These are phyloP conservation scores for Amaranthus hypochondriacus DNA, from an alignment of 148 eudicot genomes.

Conservation along the genomic window DNA sequence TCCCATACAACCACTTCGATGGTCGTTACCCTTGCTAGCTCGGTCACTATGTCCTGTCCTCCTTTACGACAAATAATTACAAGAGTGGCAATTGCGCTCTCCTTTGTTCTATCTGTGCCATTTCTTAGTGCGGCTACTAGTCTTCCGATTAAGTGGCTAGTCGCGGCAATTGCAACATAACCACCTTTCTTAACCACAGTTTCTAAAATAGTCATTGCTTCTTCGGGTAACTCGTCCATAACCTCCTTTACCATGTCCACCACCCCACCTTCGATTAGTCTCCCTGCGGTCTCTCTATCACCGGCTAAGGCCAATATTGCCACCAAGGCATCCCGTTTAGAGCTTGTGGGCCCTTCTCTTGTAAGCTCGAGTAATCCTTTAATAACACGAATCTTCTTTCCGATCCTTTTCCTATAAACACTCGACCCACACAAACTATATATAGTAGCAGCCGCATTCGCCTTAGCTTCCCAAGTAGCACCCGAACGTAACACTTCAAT, in stretches of 20 bases:
- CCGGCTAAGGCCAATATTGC: constrained; percentile 70
- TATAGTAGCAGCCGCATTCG: constrained; percentile 83
- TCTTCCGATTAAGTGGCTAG: constrained; percentile 38
- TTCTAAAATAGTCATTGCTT: constrained; percentile 57
- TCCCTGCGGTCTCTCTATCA: constrained; percentile 69
- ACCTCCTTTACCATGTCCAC: constrained; percentile 46
- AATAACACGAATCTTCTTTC: constrained; percentile 62
- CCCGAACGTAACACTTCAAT: constrained; percentile 69
- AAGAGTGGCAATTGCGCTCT: constrained; percentile 69
- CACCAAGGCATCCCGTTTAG: constrained; percentile 73
- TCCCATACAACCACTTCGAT: constrained; percentile 84
- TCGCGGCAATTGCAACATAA: constrained; percentile 50
- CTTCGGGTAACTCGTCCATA: constrained; percentile 57
- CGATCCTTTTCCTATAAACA: constrained; percentile 50
- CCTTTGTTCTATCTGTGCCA: constrained; percentile 64
- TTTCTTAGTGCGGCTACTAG: constrained; percentile 46
- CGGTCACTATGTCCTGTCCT: constrained; percentile 67
- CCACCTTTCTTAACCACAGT: constrained; percentile 81
- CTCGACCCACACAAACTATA: constrained; percentile 64
- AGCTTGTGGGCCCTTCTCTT: constrained; percentile 43
- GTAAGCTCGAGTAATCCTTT: constrained; percentile 73
- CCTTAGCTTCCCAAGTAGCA: constrained; percentile 90
- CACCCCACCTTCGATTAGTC: constrained; percentile 59
- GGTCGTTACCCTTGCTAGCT: constrained; percentile 49
- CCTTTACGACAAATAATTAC: constrained; percentile 79